Base-by-base conservation (phyloP, 2,329 filamentous ascomycete species). In the Fusarium floridanum region DNA sequence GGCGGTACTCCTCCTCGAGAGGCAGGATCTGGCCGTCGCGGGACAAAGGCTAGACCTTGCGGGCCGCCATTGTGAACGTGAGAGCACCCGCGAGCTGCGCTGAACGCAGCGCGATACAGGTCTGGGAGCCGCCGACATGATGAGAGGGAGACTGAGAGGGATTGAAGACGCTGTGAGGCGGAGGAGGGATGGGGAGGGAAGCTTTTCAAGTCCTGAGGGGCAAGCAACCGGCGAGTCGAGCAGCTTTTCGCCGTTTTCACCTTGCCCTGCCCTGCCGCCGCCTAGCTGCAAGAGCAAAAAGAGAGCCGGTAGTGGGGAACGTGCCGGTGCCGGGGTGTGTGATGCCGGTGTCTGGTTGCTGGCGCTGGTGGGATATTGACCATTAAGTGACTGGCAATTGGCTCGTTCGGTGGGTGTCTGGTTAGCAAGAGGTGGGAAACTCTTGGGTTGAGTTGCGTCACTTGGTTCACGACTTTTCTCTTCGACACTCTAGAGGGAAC, bases 61-160 rank as follows among this genome's bases (percentile, higher is more conserved):
- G 56, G 79, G 76, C 43, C 76, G 79, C 74, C 77, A 79, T 68
- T 78, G 79, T 36, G 77, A 71, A 67, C 73, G 79, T 48, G 77
- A 78, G 67, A 83, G 71, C 37, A 78, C 79, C 67, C 82, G 81
- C 53, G 81, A 80, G 77, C 81, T 80, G 77, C 80, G 83, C 77
- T 82, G 83, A 61, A 84, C 79, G 77, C 81, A 85, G 73, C 83
- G 81, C 67, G 83, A 81, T 66, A 85, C 78, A 20, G 84, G 83
- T 71, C 81, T 77, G 50, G 81, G 77, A 65, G 82, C 80, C 48
- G 48, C 48, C 65, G 82, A 80, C 83, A 84, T 85, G 72, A 60
- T 78, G 68, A 34, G 32, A 27, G 29, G 22, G 48, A 17, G 32
- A 39, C 36, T 57, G 61, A 17, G 59, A 24, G 32, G 14, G 37